phyloP scores from a whole-genome alignment of 495 filamentous ascomycete genomes.

The Hypoxylon intermedium region DNA sequence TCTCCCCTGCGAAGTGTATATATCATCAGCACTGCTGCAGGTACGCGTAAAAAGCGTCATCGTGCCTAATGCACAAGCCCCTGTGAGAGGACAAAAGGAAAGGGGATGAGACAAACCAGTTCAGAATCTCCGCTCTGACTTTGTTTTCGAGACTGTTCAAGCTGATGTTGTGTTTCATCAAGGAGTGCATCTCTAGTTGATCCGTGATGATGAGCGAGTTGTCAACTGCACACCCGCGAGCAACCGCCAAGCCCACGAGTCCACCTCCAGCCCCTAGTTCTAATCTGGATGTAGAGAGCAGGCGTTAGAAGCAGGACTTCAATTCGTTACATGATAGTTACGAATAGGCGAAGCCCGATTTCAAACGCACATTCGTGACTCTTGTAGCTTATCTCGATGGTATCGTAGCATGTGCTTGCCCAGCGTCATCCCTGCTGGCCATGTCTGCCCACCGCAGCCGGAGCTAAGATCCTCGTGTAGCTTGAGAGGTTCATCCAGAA shows the following conservation, averaged over 20 bases:
- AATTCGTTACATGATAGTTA: too few species aligned
- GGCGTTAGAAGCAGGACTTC: constrained; percentile 7
- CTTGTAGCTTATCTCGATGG: constrained; percentile 63
- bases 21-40: constrained; percentile 20
- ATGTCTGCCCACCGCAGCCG: constrained; percentile 90
- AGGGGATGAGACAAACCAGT: constrained; percentile 68
- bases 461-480: constrained; percentile 83
- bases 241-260: constrained; percentile 77
- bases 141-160: constrained; percentile 73
- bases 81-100: constrained; percentile 1
- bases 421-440: constrained; percentile 91
- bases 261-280: constrained; percentile 94
- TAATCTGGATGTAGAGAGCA: constrained; percentile 61
- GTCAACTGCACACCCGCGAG: constrained; percentile 60
- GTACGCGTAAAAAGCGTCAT: constrained; percentile 14
- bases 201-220: constrained; percentile 78
- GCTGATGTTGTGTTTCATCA: constrained; percentile 84
- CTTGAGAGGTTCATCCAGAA: constrained; percentile 70
- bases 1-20: constrained; percentile 56
- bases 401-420: constrained; percentile 81
- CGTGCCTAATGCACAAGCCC: background rate
- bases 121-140: constrained; percentile 68
- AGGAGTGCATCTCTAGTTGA: constrained; percentile 77
- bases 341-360: too few species aligned
- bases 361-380: constrained; percentile 75